Percentiles rank a stretch among this genome's conserved stretches.
Conservation (phyloP, 257 asterid species). For the Solanum acaule region DNA sequence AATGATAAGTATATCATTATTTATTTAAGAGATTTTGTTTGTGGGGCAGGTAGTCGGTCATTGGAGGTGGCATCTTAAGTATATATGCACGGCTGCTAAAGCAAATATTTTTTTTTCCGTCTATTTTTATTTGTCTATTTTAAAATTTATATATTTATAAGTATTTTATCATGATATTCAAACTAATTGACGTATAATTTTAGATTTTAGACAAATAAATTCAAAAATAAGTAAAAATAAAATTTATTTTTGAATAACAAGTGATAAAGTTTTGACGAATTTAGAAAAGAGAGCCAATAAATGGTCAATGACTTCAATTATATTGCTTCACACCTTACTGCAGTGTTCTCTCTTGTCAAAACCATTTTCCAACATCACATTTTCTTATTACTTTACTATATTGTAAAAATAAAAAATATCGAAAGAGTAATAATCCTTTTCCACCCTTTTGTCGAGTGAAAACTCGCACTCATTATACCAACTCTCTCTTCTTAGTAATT, state of each 20-base stretch:
- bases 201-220: too few species aligned
- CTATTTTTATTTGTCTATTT: too few species aligned
- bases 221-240: too few species aligned
- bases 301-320: not conserved
- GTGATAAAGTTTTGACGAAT: conserved; percentile 7
- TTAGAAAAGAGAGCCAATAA: not conserved
- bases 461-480: conserved; percentile 58
- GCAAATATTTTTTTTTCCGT: accelerated
- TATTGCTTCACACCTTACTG: not conserved
- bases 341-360: conserved; percentile 3
- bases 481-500: not conserved
- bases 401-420: not conserved
- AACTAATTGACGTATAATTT: too few species aligned
- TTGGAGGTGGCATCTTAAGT: conserved; percentile 30
- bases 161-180: too few species aligned
- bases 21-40: not conserved
- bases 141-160: too few species aligned
- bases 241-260: too few species aligned
- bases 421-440: not conserved
- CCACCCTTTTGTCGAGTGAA: conserved; percentile 59
- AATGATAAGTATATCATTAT: not conserved
- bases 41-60: conserved; percentile 14
- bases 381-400: not conserved
- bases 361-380: conserved; percentile 40
- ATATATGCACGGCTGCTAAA: not conserved